Evolutionary conservation across 2,329 filamentous ascomycete species (phyloP), one percentile per base, ranked within the genome.

Genomic region (Phialocephala sp.): DNA sequence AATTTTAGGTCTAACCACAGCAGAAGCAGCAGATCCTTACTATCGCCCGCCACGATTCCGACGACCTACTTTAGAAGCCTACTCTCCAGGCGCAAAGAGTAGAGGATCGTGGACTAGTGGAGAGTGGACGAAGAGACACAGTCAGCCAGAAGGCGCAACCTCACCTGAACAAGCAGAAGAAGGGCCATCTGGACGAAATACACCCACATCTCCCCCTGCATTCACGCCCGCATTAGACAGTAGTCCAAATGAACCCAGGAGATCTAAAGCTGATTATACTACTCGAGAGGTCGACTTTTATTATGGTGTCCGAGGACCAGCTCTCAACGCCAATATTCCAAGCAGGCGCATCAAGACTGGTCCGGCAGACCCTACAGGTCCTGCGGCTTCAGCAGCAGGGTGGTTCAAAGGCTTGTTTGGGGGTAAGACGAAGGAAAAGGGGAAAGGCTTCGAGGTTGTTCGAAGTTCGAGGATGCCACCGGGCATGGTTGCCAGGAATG

Each of bases 211-310:
- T 11, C 76, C 79, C n/a, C 79, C 65, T 60, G 45, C 67, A 43
- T 43, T 72, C 11, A 76, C 79, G 22, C 79, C 64, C 62, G 54
- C 68, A 22, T 43, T 72, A 15, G 73, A 76, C 50, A 71, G 69
- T 8, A 71, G 65, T 45, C 63, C 68, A 15, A 61, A 67, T 15
- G 73, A 76, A 20, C 65, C 70, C 8, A 67, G 69, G 37, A 69
- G 74, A 41, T 72, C 83, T 1, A 89, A 87, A 24, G 84, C 88
- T 56, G 94, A 99, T 75, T 98, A 98, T 75, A 90, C 94, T 1
- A 95, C 94, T 0, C 90, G 95, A 63, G 95, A 99, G 78, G 93
- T 96, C 0, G 95, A 99, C 77, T 97, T 97, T 74, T 98, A 98
- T 79, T 98, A 99, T 74, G 91, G 93, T 11, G 91, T 97, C 20